Evolutionary conservation across 2,329 filamentous ascomycete species (phyloP).

Genomic region (Aspergillus felis): DNA sequence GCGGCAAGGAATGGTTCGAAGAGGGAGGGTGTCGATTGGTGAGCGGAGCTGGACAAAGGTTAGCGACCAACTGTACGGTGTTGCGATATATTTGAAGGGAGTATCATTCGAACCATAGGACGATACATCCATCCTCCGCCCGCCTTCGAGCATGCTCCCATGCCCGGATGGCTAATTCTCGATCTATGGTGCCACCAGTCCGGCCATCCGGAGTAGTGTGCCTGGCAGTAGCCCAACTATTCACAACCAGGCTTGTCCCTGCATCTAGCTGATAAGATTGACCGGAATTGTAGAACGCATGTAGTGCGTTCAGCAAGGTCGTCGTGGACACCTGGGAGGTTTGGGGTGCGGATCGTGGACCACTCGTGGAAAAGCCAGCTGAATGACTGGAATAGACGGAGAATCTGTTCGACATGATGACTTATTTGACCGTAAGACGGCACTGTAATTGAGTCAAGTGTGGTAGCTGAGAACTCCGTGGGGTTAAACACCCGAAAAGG

Average conservation of each 20-base stretch:
- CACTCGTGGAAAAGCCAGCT: slow-evolving; percentile 50
- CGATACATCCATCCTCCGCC: slow-evolving; percentile 91
- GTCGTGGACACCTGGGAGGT: slow-evolving; percentile 85
- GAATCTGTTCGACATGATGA: slow-evolving; percentile 58
- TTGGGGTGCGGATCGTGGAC: slow-evolving; percentile 55
- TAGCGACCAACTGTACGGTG: slow-evolving; percentile 15
- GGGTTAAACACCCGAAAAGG: neutral
- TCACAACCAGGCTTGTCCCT: slow-evolving; percentile 86
- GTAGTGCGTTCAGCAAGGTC: slow-evolving; percentile 84
- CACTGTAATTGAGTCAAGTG: neutral
- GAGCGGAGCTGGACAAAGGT: slow-evolving; percentile 63
- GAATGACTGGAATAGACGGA: slow-evolving; percentile 61
- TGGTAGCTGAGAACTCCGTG: neutral
- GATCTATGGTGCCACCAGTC: slow-evolving; percentile 74
- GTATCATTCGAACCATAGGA: slow-evolving; percentile 62
- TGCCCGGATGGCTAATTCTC: slow-evolving; percentile 70
- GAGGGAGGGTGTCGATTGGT: slow-evolving; percentile 81
- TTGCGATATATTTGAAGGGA: neutral
- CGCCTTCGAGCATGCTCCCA: slow-evolving; percentile 96
- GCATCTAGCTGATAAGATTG: slow-evolving; percentile 85
- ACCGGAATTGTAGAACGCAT: slow-evolving; percentile 79
- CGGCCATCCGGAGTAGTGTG: slow-evolving; percentile 66
- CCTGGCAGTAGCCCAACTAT: slow-evolving; percentile 85
- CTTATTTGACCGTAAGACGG: neutral
- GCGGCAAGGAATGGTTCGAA: slow-evolving; percentile 75